Evolutionary conservation across 495 filamentous ascomycete species (phyloP), one percentile per base, ranked within the genome.

Genomic region (Trichodelitschia bisporula): DNA sequence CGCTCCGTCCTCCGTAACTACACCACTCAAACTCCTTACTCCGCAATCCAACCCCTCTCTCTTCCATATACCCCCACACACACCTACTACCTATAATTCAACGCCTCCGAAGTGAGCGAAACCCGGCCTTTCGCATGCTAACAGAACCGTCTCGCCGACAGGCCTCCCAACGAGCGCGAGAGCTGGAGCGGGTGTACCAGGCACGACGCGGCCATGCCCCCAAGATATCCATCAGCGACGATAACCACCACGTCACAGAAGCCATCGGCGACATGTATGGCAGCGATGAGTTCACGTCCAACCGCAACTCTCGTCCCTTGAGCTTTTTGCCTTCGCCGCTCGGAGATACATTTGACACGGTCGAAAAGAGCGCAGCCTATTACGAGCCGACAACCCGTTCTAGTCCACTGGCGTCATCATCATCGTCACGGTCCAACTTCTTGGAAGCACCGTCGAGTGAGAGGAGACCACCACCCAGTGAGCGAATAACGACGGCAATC

Each of bases 241-340:
- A 73, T 39, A 78, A 66, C 50, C 84, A 95, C 58, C 86, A 97
- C 66, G 84, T 93, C 47, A 97, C 86, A 21, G 86, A 97, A 46
- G 77, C 83, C 27, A 93, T 97, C 46, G 83, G 82, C 21, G 79
- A 86, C 46, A 72, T 93, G 70, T 97, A 97, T 54, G 77, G 72
- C 42, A n/a, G n/a, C n/a, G 74, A 83, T 45, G 68, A 76, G 47
- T 71, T 79, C 43, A 66, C 76, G 40, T 51, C 46, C 34, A 31
- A 30, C 15, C 12, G 43, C 29, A 60, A 71, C 26, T 55, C 58
- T 5, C 53, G 67, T 31, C 70, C 70, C 26, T 51, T 72, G 30
- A 76, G 67, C 46, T 75, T 72, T 53, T 55, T 69, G 33, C 44
- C 56, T 19, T 62, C 64, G 1, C 62, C 68, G 13, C 53, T 58